Evolutionary conservation across 805 yeast species (phyloP).

Genomic region (Kurtzmaniella cleridarum): DNA sequence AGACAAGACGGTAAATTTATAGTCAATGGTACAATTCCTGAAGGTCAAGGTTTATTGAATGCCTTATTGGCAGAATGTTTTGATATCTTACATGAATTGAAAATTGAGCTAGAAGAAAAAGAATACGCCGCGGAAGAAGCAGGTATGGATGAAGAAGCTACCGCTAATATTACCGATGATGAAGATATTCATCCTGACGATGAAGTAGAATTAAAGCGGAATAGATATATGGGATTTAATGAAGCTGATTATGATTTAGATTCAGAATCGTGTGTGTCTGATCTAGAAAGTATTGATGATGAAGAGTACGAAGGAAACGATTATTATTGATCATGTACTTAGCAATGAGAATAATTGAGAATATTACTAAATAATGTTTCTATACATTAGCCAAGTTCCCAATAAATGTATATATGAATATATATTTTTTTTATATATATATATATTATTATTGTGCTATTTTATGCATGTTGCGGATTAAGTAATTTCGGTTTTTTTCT

Average conservation of each 20-base stretch:
- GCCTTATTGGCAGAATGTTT: slow-evolving; percentile 91
- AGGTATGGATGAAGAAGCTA: slow-evolving; percentile 3
- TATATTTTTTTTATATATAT: too few relatives aligned
- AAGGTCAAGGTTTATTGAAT: slow-evolving; percentile 95
- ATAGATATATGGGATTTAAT: slow-evolving; percentile 37
- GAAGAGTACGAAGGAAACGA: slow-evolving; percentile 38
- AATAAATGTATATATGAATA: too few relatives aligned
- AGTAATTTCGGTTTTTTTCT: too few relatives aligned
- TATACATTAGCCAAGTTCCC: too few relatives aligned
- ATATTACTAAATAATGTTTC: too few relatives aligned
- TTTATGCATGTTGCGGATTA: too few relatives aligned
- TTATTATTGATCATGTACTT: slow-evolving; percentile 22
- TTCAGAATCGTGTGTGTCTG: slow-evolving; percentile 28
- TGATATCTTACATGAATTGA: slow-evolving; percentile 86
- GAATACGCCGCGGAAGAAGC: slow-evolving; percentile 24
- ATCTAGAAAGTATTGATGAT: slow-evolving; percentile 18
- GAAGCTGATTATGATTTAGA: slow-evolving; percentile 43
- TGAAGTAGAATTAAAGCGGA: slow-evolving; percentile 40
- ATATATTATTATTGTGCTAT: too few relatives aligned
- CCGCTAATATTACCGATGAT: slow-evolving; percentile 19
- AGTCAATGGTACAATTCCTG: slow-evolving; percentile 86
- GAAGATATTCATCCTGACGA: slow-evolving; percentile 34
- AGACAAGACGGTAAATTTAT: slow-evolving; percentile 90
- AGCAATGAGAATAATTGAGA: background rate
- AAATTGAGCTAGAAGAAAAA: slow-evolving; percentile 73